Percentiles rank a stretch among this genome's conserved stretches.
Evolutionary conservation across 2,329 filamentous ascomycete species (phyloP).

Genomic region (Sporothrix pseudoabietina): DNA sequence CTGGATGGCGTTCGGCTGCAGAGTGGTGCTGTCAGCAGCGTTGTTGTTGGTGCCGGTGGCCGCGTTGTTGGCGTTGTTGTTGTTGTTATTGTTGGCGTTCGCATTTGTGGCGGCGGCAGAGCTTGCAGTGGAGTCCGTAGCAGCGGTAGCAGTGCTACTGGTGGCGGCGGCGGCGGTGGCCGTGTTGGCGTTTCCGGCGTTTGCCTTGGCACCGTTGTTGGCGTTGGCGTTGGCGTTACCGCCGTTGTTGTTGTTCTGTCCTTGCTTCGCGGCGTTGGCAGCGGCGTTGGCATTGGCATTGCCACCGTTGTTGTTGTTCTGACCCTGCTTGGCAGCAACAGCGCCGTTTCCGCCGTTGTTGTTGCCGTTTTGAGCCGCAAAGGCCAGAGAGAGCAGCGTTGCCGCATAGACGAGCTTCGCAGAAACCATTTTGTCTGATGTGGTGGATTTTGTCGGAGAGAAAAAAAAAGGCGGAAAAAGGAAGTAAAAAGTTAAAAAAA

Average conservation of each 20-base stretch:
- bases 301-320: constrained; percentile 18
- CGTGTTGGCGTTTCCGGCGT: constrained; percentile 16
- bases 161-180: constrained; percentile 15
- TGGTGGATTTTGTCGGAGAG: background rate
- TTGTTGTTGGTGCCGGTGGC: constrained; percentile 53
- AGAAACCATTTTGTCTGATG: constrained; percentile 38
- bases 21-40: constrained; percentile 37
- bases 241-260: constrained; percentile 6
- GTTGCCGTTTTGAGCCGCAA: constrained; percentile 36
- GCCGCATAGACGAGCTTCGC: constrained; percentile 38
- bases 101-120: constrained; percentile 2
- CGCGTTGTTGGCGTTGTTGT: constrained; percentile 33
- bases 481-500: constrained; percentile 19
- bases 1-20: constrained; percentile 41
- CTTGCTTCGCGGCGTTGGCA: background rate
- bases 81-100: constrained; percentile 12
- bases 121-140: constrained; percentile 2
- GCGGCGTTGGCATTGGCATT: constrained; percentile 1
- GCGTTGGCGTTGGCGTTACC: constrained; percentile 9
- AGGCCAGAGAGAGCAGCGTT: constrained; percentile 38
- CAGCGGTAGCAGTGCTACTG: constrained; percentile 16
- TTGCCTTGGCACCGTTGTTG: constrained; percentile 22
- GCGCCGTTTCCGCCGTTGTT: constrained; percentile 4
- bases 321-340: constrained; percentile 9
- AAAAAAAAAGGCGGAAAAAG: constrained; percentile 1